These are phyloP conservation scores for Haplosporangium sp. DNA, from an alignment of 371 early-diverging fungal species.

Conservation along the genomic window DNA sequence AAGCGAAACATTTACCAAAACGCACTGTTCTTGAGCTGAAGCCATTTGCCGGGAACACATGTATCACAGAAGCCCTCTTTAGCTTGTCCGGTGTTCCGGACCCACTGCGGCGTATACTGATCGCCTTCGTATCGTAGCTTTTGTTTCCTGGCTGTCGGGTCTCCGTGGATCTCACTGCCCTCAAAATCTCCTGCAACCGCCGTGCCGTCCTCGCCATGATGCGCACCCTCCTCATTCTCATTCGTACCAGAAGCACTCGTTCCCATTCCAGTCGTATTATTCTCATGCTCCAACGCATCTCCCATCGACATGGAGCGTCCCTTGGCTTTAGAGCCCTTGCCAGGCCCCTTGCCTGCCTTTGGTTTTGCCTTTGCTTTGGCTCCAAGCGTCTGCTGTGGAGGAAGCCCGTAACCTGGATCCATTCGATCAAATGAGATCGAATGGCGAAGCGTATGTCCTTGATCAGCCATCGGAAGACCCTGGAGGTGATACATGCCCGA, in stretches of 20 bases:
- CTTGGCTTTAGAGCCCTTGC: conserved; percentile 22
- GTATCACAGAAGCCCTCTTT: conserved; percentile 93
- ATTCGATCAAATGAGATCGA: conserved; percentile 39
- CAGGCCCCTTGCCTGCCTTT: conserved; percentile 18
- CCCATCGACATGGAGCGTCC: conserved; percentile 50
- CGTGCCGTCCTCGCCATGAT: conserved; percentile 24
- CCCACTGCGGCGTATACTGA: conserved; percentile 91
- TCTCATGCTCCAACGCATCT: conserved; percentile 29
- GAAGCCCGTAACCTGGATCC: conserved; percentile 21
- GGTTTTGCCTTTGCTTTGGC: conserved; percentile 27
- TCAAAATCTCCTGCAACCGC: conserved; percentile 52
- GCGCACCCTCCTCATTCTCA: conserved; percentile 57
- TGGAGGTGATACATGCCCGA: conserved; percentile 29
- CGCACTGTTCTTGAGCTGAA: conserved; percentile 93
- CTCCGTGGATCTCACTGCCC: conserved; percentile 53
- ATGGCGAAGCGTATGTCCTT: conserved; percentile 33
- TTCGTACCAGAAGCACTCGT: conserved; percentile 4
- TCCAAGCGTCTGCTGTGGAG: conserved; percentile 6
- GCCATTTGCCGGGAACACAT: conserved; percentile 89
- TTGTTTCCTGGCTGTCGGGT: conserved; percentile 74
- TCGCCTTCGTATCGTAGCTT: conserved; percentile 81
- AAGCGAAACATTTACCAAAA: conserved; percentile 74
- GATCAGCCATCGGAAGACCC: conserved; percentile 20
- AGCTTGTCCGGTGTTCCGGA: conserved; percentile 79
- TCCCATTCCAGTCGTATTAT: neutral